Evolutionary conservation across 208 protist species (phyloP), one percentile per base, ranked within the genome.

Genomic region (Trypanosoma grayi): DNA sequence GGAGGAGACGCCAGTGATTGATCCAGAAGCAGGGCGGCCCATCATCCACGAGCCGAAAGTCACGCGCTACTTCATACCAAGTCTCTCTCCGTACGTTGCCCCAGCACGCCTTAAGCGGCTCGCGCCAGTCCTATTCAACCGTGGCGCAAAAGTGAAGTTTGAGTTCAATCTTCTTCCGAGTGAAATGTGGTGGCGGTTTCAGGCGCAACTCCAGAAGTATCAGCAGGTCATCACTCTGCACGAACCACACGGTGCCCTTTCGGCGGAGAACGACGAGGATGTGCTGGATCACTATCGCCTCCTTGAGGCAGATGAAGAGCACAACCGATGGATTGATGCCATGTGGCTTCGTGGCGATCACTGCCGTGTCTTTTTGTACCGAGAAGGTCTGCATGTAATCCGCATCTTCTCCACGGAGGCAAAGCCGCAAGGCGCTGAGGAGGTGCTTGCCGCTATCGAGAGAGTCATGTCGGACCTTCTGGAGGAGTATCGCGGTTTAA

Each of bases 91-190:
- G n/a, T 67, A 70, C 11, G 61, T 60, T 31, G 66, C 66, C 18
- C 85, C 87, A 9, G 54, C 52, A 34, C 43, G 58, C 44, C 70
- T 96, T 48, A 69, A 79, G 60, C 77, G 60, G 27, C 47, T 94
- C 36, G 81, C 80, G 6, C 87, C 85, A 2, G 44, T 94, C 14
- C 69, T 94, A 20, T 91, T 94, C 52, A 81, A 92, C 61, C 74
- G 80, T 59, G 87, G 90, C 18, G 71, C 87, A 40, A 79, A 76
- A 11, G 70, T 88, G 37, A 73, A 70, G 41, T 75, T 93, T 56
- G 66, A 81, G 70, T 96, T 96, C 69, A 96, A 92, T 65, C 69
- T 94, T 18, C 81, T 94, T 20, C 87, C 90, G 11, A 81, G 92
- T 50, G 87, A 94, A 71, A 62, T 90, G 61, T 96, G 87, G 87